phyloP scores from a whole-genome alignment of 331 rosid genomes.

The Malus hybrid region DNA sequence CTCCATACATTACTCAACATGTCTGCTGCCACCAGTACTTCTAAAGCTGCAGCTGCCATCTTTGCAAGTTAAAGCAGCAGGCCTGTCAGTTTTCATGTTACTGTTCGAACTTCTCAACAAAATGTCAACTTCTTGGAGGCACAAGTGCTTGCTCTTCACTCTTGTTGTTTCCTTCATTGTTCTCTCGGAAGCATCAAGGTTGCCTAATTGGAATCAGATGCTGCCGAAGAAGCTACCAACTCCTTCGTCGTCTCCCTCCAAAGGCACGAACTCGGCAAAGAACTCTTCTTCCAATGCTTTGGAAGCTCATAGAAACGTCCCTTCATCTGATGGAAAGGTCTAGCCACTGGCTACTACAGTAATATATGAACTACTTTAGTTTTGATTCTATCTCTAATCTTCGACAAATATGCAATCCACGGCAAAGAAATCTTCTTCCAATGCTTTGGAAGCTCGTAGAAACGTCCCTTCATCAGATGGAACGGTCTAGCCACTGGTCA shows the following conservation, averaged over 20 bases:
- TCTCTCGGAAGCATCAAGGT: slow-evolving; percentile 53
- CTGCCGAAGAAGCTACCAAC: slow-evolving; percentile 89
- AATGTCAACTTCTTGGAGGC: slow-evolving; percentile 53
- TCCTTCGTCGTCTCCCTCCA: slow-evolving; percentile 78
- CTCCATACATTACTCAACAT: slow-evolving; percentile 68
- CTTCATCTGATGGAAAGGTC: slow-evolving; percentile 57
- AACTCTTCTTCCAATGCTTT: slow-evolving; percentile 28
- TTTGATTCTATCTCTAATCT: slow-evolving; percentile 1
- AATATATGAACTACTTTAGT: neutral
- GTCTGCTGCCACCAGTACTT: slow-evolving; percentile 45
- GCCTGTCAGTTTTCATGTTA: slow-evolving; percentile 6
- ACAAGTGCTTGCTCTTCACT: slow-evolving; percentile 44
- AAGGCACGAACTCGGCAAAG: slow-evolving; percentile 55
- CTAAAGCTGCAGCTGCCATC: slow-evolving; percentile 35
- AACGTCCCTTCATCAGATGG: slow-evolving; percentile 43
- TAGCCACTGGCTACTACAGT: slow-evolving; percentile 14
- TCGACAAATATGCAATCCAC: slow-evolving; percentile 19
- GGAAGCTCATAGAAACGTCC: slow-evolving; percentile 21
- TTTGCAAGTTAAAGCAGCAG: slow-evolving; percentile 17
- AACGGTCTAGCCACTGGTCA: slow-evolving; percentile 38
- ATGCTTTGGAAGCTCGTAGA: slow-evolving; percentile 22
- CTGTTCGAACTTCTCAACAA: neutral
- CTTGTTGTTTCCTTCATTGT: slow-evolving; percentile 33
- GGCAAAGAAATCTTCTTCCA: slow-evolving; percentile 19
- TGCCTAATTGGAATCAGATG: slow-evolving; percentile 73